Percentiles rank a stretch among this genome's conserved stretches.
Conservation (phyloP, 2,329 filamentous ascomycete species). For the Plectosphaerella cucumerina region DNA sequence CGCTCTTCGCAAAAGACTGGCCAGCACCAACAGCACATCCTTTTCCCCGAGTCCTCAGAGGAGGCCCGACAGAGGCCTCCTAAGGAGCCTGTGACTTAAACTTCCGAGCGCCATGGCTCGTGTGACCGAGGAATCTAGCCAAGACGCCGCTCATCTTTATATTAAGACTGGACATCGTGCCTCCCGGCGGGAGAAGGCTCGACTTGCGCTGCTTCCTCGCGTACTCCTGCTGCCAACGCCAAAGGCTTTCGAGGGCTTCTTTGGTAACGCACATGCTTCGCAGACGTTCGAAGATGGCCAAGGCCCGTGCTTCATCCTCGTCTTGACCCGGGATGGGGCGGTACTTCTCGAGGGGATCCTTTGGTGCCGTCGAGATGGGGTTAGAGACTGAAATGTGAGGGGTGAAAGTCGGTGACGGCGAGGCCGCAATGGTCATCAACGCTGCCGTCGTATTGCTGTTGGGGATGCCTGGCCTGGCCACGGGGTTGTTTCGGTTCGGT, state of each 20-base stretch:
- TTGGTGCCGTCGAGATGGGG: neutral
- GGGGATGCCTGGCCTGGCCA: neutral
- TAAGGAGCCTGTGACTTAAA: too few species aligned
- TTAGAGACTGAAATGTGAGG: neutral
- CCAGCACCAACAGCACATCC: too few species aligned
- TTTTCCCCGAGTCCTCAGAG: too few species aligned
- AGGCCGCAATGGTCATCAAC: neutral
- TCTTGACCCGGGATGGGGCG: neutral
- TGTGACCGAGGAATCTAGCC: slow-evolving; percentile 7
- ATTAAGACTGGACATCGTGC: slow-evolving; percentile 7
- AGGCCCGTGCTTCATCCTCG: neutral
- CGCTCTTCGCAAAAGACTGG: too few species aligned
- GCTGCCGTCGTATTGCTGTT: neutral
- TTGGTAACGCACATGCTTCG: slow-evolving; percentile 40
- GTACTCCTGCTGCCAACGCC: slow-evolving; percentile 44
- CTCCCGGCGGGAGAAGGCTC: slow-evolving; percentile 34
- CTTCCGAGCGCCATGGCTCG: neutral
- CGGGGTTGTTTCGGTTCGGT: neutral
- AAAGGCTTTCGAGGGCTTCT: slow-evolving; percentile 44
- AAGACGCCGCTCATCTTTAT: slow-evolving; percentile 7
- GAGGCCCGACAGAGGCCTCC: too few species aligned
- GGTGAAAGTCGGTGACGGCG: neutral
- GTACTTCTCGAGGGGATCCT: neutral
- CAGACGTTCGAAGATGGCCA: slow-evolving; percentile 38
- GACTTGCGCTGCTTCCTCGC: slow-evolving; percentile 34